Evolutionary conservation across 2,329 filamentous ascomycete genomes (phyloP).

Genomic region (Penicillium aurantiogriseum): DNA sequence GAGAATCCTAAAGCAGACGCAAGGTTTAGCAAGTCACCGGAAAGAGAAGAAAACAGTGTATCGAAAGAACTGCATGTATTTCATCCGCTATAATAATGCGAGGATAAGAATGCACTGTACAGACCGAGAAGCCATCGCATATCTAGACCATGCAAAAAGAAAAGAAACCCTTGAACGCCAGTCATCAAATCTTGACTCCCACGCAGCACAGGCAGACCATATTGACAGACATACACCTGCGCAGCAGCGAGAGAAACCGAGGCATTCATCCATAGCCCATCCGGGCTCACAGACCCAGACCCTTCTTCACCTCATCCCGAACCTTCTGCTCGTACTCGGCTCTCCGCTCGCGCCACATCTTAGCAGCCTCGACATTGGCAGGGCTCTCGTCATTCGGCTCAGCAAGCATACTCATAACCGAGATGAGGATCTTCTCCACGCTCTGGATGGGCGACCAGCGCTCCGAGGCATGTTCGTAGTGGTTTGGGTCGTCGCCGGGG

Average conservation of each 20-base stretch:
- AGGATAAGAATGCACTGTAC: slow-evolving; percentile 17
- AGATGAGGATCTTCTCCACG: slow-evolving; percentile 95
- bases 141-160: slow-evolving; percentile 18
- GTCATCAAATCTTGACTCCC: slow-evolving; percentile 18
- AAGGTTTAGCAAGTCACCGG: not conserved
- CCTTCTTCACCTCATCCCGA: slow-evolving; percentile 73
- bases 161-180: slow-evolving; percentile 24
- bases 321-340: slow-evolving; percentile 84
- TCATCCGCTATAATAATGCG: slow-evolving; percentile 10
- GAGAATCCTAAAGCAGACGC: not conserved
- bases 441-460: slow-evolving; percentile 96
- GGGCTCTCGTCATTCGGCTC: slow-evolving; percentile 97
- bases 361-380: slow-evolving; percentile 91
- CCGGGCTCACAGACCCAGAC: slow-evolving; percentile 65
- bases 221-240: not conserved
- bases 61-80: slow-evolving; percentile 1
- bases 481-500: slow-evolving; percentile 94
- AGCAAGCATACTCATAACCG: slow-evolving; percentile 96
- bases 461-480: slow-evolving; percentile 95
- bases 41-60: not conserved
- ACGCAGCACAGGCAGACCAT: not conserved
- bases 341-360: slow-evolving; percentile 89
- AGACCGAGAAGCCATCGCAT: slow-evolving; percentile 14
- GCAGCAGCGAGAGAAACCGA: not conserved
- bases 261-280: not conserved